A percentile compares a stretch with the other conserved stretches of the same genome.
These are phyloP conservation scores for Botrytis squamosa DNA, from an alignment of 2,329 filamentous ascomycete species.

Conservation along the genomic window DNA sequence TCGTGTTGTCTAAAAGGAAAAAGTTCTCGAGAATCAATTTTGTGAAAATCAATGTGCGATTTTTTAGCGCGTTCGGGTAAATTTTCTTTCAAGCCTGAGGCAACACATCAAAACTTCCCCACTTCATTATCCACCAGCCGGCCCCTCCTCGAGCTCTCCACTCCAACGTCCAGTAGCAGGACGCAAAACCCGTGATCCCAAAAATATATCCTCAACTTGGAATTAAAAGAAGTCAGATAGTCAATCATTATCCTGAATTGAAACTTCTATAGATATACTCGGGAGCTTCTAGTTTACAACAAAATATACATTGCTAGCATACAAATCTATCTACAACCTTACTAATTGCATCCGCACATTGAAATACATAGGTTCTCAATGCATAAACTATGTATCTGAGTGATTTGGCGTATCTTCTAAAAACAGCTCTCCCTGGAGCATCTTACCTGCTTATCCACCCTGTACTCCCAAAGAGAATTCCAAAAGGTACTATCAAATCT, in stretches of 20 bases:
- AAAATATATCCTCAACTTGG: background rate
- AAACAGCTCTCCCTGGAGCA: too few species aligned
- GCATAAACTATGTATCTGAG: background rate
- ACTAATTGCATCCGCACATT: background rate
- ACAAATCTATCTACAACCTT: background rate
- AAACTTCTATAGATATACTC: background rate
- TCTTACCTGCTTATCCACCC: background rate
- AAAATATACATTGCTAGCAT: background rate
- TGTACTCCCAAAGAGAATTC: background rate
- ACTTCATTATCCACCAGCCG: background rate
- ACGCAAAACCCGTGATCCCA: background rate
- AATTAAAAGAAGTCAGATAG: background rate
- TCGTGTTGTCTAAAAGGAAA: constrained; percentile 17
- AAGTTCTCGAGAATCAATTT: constrained; percentile 9
- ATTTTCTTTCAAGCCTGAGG: background rate
- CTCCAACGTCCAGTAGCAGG: background rate
- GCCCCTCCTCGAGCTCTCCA: too few species aligned
- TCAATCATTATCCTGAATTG: background rate
- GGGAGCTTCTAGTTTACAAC: background rate
- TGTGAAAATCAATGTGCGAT: background rate
- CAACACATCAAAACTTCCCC: background rate
- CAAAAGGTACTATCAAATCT: background rate
- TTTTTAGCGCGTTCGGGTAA: constrained; percentile 17
- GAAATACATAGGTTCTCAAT: too few species aligned
- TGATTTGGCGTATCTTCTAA: background rate